Base-by-base conservation (phyloP, 1,139 yeast genomes). In the Suhomyces guaymorum region DNA sequence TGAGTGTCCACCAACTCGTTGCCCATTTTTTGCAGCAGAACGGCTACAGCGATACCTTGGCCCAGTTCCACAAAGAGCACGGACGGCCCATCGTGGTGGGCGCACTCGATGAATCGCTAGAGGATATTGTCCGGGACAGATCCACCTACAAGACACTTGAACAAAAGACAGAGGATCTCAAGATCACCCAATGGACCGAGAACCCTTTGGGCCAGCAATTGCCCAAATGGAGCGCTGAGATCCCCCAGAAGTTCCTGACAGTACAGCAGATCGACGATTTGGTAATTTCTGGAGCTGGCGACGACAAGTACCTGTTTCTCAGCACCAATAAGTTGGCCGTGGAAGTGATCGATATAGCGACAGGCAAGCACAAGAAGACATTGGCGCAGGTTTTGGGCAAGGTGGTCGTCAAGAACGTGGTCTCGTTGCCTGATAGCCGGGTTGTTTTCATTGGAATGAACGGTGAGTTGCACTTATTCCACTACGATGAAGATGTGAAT, bases 1-100 rank as follows among this genome's bases (percentile, higher is more conserved):
- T 36, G 40, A 37, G 38, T 27, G 25, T 57, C 3, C 63, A 65
- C 35, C 48, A 55, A 28, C 51, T 81, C 21, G 63, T 83, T 10
- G 86, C 85, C 0, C 76, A 78, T 19, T 82, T 73, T 46, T 64
- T 83, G 11, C 54, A 63, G 26, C 57, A 65, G 13, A 68, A 78
- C 26, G 74, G 75, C 1, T 70, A 66, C 33, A 41, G 39, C 1
- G 58, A 61, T 1, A 77, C 90, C 0, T 56, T 81, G 8, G 54
- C 55, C 10, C 53, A 62, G 7, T 75, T 82, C 37, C 75, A 79
- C 42, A 44, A 49, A 13, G 84, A 79, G 33, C 54, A 70, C 15
- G 73, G 73, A 0, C 48, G 56, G 17, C 64, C 71, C 2, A 54
- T 66, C 13, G 48, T 23, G 2, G 4, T 26, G 7, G 26, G 22